phyloP scores from a whole-genome alignment of 495 filamentous ascomycete genomes.

The Stereocaulon alpinum region DNA sequence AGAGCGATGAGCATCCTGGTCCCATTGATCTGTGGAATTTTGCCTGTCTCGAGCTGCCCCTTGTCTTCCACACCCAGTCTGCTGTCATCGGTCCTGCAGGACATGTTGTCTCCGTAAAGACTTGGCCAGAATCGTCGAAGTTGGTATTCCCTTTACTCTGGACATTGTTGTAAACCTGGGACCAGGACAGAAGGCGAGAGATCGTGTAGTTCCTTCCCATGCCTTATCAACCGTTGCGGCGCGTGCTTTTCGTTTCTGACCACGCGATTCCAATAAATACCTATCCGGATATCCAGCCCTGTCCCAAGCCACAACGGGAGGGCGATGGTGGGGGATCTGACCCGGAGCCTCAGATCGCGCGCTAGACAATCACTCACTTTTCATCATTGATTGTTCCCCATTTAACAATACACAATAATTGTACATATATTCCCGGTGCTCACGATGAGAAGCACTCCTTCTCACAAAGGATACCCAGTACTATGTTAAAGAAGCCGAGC shows the following conservation, averaged over 20 bases:
- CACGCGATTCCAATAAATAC: background rate
- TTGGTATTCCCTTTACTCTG: background rate
- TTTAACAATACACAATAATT: too few species aligned
- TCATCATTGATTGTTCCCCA: conserved; percentile 2
- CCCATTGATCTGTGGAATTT: background rate
- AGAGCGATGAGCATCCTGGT: conserved; percentile 22
- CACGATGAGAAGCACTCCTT: background rate
- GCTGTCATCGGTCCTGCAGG: conserved; percentile 14
- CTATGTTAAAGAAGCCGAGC: conserved; percentile 19
- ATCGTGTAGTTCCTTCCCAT: background rate
- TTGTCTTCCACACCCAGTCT: conserved; percentile 20
- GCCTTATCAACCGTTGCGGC: background rate
- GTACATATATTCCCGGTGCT: background rate
- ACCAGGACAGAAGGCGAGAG: too few species aligned
- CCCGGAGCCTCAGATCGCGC: background rate
- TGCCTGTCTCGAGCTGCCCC: conserved; percentile 4
- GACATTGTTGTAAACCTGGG: background rate
- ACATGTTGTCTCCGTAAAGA: conserved; percentile 18
- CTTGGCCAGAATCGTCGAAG: conserved; percentile 20
- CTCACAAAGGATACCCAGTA: background rate
- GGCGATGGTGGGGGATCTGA: background rate
- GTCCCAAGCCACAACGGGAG: background rate
- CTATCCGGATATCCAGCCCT: background rate
- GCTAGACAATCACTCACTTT: background rate
- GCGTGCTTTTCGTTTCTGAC: background rate